phyloP scores from a whole-genome alignment of 495 filamentous ascomycete species.

The Daldinia concentrica region DNA sequence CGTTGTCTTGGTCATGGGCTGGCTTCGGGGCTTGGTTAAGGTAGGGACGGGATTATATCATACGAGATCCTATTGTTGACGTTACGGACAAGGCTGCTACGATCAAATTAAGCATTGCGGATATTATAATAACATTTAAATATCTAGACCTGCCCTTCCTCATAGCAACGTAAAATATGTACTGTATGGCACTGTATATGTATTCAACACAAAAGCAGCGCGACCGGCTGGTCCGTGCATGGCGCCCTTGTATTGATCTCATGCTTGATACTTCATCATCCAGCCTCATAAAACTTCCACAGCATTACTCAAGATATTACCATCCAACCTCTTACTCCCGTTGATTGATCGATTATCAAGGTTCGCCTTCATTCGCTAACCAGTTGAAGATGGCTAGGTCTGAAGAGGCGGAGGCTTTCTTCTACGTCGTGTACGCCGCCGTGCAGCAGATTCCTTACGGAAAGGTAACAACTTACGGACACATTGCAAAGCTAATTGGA shows the following conservation, averaged over 20 bases:
- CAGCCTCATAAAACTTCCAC: constrained; percentile 9
- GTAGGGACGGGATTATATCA: too few species aligned
- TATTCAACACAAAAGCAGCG: not conserved
- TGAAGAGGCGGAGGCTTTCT: constrained; percentile 87
- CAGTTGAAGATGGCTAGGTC: constrained; percentile 68
- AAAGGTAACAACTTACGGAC: constrained; percentile 86
- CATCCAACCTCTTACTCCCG: not conserved
- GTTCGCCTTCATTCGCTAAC: too few species aligned
- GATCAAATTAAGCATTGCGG: not conserved
- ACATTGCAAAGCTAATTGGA: constrained; percentile 83
- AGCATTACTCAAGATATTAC: not conserved
- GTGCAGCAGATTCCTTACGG: constrained; percentile 86
- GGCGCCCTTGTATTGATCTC: constrained; percentile 31
- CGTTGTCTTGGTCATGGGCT: not conserved
- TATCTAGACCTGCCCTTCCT: not conserved
- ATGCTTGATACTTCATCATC: not conserved
- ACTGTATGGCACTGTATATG: constrained; percentile 24
- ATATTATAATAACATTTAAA: too few species aligned
- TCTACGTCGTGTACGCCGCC: constrained; percentile 81
- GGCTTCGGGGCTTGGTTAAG: not conserved
- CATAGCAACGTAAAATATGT: not conserved
- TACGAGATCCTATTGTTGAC: not conserved
- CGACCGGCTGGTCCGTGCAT: constrained; percentile 17
- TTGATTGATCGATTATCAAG: not conserved
- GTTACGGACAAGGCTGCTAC: not conserved